Percentiles rank a stretch among this genome's conserved stretches.
These are phyloP conservation scores for Sporisorium reilianum DNA, from an alignment of 1,284 basidiomycete species.

Conservation along the genomic window DNA sequence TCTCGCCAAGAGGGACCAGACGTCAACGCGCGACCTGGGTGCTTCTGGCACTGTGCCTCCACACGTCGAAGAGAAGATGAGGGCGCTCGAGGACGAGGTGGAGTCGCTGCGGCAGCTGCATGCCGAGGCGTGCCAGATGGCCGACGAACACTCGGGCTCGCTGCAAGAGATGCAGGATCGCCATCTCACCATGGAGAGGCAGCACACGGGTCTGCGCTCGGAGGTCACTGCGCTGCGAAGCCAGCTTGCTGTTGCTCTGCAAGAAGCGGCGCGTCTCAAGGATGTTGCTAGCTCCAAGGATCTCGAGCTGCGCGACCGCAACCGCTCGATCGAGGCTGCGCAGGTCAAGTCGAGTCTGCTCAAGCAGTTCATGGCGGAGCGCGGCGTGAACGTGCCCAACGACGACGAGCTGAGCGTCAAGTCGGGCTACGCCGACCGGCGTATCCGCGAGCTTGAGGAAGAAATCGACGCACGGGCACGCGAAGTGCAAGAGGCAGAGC, in stretches of 20 bases:
- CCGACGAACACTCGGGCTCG: conserved; percentile 70
- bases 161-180: conserved; percentile 78
- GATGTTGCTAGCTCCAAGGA: conserved; percentile 72
- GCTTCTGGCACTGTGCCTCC: conserved; percentile 30
- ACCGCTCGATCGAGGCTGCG: conserved; percentile 79
- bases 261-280: conserved; percentile 80
- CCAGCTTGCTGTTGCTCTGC: conserved; percentile 80
- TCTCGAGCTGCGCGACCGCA: conserved; percentile 76
- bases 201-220: conserved; percentile 78
- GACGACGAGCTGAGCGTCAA: conserved; percentile 65
- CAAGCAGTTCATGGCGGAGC: conserved; percentile 87
- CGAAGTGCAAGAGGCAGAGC: conserved; percentile 59
- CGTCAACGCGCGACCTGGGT: conserved; percentile 35
- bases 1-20: conserved; percentile 57
- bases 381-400: conserved; percentile 70
- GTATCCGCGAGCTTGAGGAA: conserved; percentile 63
- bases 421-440: conserved; percentile 56
- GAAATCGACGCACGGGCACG: conserved; percentile 62
- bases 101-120: conserved; percentile 65
- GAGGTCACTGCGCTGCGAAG: conserved; percentile 83
- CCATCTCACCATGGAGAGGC: conserved; percentile 78
- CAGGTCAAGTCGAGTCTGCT: conserved; percentile 83
- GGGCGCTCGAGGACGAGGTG: conserved; percentile 64
- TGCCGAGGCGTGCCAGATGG: conserved; percentile 59
- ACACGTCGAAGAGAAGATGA: conserved; percentile 62